Percentiles rank a stretch among this genome's conserved stretches.
Evolutionary conservation across 495 filamentous ascomycete species (phyloP).

Genomic region (Daldinia childiae): DNA sequence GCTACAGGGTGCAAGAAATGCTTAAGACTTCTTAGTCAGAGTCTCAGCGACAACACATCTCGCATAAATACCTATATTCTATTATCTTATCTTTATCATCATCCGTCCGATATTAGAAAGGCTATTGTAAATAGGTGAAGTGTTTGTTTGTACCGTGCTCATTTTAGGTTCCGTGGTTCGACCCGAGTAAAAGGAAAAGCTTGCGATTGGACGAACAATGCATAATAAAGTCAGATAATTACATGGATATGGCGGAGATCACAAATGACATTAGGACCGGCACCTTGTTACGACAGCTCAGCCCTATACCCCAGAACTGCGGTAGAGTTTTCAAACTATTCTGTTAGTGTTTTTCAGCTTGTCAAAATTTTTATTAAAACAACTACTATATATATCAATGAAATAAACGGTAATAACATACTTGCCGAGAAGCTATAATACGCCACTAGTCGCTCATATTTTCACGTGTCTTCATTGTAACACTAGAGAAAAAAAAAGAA

Average conservation of each 20-base stretch:
- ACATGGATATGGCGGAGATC: slow-evolving; percentile 35
- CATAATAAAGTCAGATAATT: slow-evolving; percentile 38
- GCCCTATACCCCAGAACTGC: slow-evolving; percentile 39
- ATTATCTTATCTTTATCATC: neutral
- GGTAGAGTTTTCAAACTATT: slow-evolving; percentile 19
- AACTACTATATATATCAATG: slow-evolving; percentile 7
- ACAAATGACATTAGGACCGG: slow-evolving; percentile 26
- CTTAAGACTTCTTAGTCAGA: slow-evolving; percentile 12
- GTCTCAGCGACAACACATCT: neutral
- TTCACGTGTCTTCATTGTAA: neutral
- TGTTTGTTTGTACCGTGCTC: slow-evolving; percentile 5
- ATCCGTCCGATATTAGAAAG: neutral
- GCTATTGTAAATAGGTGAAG: slow-evolving; percentile 18
- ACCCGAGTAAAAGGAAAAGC: slow-evolving; percentile 36
- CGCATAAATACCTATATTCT: neutral
- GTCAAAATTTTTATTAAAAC: neutral
- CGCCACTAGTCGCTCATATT: neutral
- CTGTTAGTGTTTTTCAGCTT: slow-evolving; percentile 13
- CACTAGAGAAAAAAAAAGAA: neutral
- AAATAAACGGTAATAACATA: neutral
- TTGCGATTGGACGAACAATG: slow-evolving; percentile 24
- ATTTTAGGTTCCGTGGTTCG: slow-evolving; percentile 15
- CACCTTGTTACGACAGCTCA: slow-evolving; percentile 23
- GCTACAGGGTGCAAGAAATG: neutral
- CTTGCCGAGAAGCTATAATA: neutral